Evolutionary conservation across 1,284 basidiomycete species (phyloP).

Genomic region (Athelia sp.): DNA sequence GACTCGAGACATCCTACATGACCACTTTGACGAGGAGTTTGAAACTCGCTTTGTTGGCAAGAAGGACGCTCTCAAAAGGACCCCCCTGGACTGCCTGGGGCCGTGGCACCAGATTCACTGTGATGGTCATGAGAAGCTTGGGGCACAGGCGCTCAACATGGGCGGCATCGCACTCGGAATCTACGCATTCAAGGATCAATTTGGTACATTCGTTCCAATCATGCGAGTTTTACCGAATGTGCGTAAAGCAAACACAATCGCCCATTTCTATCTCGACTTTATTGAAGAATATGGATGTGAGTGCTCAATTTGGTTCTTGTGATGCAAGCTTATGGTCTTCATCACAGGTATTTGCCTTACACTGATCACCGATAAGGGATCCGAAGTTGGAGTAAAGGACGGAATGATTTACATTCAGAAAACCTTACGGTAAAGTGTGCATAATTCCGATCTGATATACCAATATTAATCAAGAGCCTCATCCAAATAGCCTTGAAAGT

Average conservation of each 20-base stretch:
- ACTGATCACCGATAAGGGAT: conserved; percentile 6
- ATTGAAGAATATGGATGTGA: background rate
- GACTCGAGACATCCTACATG: background rate
- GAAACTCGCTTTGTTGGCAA: background rate
- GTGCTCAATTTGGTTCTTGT: background rate
- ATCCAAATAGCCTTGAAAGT: background rate
- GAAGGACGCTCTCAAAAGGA: background rate
- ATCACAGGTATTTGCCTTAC: conserved; percentile 5
- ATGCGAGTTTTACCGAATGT: conserved; percentile 16
- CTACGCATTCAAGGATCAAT: conserved; percentile 20
- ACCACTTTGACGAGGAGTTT: conserved; percentile 1
- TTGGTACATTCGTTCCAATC: conserved; percentile 9
- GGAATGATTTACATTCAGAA: no score
- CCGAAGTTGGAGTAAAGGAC: conserved; percentile 5
- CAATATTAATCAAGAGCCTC: background rate
- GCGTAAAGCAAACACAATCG: conserved; percentile 14
- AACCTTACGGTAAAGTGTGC: no score
- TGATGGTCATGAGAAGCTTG: conserved; percentile 23
- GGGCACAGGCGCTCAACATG: conserved; percentile 20
- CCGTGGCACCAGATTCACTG: conserved; percentile 17
- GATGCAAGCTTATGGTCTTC: background rate
- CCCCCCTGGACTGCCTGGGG: conserved; percentile 4
- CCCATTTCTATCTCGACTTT: conserved; percentile 15
- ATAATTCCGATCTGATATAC: no score
- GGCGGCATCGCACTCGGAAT: conserved; percentile 16